phyloP scores from a whole-genome alignment of 2,329 filamentous ascomycete genomes.

The Ustilaginoidea virens region DNA sequence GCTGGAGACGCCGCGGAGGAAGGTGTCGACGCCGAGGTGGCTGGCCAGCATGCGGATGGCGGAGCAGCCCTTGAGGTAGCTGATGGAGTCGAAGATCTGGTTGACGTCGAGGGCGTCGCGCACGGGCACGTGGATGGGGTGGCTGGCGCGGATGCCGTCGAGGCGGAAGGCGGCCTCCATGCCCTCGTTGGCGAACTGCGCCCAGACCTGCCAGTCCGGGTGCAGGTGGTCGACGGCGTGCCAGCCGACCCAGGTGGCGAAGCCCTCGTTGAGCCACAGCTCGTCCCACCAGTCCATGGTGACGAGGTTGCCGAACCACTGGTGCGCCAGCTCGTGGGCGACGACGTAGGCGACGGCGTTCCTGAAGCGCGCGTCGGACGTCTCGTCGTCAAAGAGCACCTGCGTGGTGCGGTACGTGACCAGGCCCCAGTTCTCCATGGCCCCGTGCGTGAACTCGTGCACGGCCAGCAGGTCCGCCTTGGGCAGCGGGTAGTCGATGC shows the following conservation, averaged over 20 bases:
- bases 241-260: constrained; percentile 98
- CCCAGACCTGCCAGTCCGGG: constrained; percentile 96
- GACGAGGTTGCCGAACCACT: constrained; percentile 91
- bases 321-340: constrained; percentile 91
- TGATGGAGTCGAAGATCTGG: constrained; percentile 95
- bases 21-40: constrained; percentile 75
- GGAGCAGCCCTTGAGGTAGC: constrained; percentile 91
- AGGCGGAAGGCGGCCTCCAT: constrained; percentile 85
- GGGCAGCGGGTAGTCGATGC: constrained; percentile 81
- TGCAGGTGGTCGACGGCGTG: constrained; percentile 80
- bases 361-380: constrained; percentile 78
- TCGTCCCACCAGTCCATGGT: constrained; percentile 98
- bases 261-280: constrained; percentile 89
- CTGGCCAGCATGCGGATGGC: constrained; percentile 92
- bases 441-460: constrained; percentile 77
- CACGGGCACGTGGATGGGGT: constrained; percentile 92
- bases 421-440: constrained; percentile 94
- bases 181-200: constrained; percentile 89
- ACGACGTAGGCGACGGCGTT: constrained; percentile 94
- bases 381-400: constrained; percentile 87
- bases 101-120: constrained; percentile 89
- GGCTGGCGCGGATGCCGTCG: constrained; percentile 79
- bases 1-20: constrained; percentile 76
- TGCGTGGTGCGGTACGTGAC: constrained; percentile 94
- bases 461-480: constrained; percentile 86